Conservation (phyloP, 2,329 filamentous ascomycete genomes). For the Cordyceps cateniannulata region DNA sequence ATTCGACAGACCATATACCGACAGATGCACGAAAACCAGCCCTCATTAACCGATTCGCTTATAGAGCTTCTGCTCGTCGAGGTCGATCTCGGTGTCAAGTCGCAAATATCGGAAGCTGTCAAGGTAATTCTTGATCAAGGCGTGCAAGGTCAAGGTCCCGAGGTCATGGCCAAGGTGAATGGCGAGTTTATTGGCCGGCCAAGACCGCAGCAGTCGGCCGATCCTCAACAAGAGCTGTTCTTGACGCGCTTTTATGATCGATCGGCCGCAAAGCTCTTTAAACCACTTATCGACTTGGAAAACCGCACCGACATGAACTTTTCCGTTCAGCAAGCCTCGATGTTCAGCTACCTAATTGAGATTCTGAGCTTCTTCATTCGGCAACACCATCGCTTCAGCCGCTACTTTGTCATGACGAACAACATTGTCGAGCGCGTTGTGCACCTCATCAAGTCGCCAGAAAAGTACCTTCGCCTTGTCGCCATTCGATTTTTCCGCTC, state of each 20-base stretch:
- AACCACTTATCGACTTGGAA: slow-evolving; percentile 77
- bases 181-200: slow-evolving; percentile 62
- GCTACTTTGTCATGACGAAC: slow-evolving; percentile 79
- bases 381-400: slow-evolving; percentile 79
- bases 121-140: slow-evolving; percentile 83
- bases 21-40: slow-evolving; percentile 79
- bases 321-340: slow-evolving; percentile 75
- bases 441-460: slow-evolving; percentile 72
- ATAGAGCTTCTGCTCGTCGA: slow-evolving; percentile 89
- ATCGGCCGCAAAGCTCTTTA: slow-evolving; percentile 78
- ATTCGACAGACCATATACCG: slow-evolving; percentile 90
- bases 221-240: slow-evolving; percentile 78
- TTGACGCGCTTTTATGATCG: slow-evolving; percentile 84
- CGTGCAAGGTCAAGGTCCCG: slow-evolving; percentile 38
- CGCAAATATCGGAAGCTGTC: slow-evolving; percentile 89
- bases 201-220: slow-evolving; percentile 44
- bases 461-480: slow-evolving; percentile 89
- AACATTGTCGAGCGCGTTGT: slow-evolving; percentile 71
- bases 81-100: slow-evolving; percentile 88
- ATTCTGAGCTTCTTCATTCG: slow-evolving; percentile 91
- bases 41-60: slow-evolving; percentile 81
- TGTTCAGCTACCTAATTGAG: slow-evolving; percentile 87
- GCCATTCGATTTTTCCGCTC: slow-evolving; percentile 92
- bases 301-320: slow-evolving; percentile 62
- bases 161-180: slow-evolving; percentile 56